Percentiles rank a stretch among this genome's conserved stretches.
Evolutionary conservation across 805 yeast genomes (phyloP).

Genomic region (Teunomyces stri): DNA sequence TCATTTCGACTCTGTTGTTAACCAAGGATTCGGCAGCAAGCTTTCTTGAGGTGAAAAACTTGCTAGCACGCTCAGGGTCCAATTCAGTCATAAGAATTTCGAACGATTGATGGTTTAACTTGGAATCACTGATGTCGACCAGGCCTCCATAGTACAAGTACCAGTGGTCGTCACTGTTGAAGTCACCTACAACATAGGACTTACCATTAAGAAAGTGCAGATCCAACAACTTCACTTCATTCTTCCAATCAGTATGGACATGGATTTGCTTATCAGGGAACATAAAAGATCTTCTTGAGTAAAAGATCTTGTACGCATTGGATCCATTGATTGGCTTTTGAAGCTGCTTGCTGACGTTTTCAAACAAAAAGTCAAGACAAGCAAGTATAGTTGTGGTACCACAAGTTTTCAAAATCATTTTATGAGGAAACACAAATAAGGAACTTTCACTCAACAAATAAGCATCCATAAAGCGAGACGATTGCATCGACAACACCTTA

Average conservation of each 20-base stretch:
- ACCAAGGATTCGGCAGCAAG: conserved; percentile 40
- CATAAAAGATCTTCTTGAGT: conserved; percentile 90
- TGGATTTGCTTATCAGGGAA: conserved; percentile 82
- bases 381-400: conserved; percentile 91
- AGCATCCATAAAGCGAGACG: conserved; percentile 68
- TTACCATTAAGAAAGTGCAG: conserved; percentile 59
- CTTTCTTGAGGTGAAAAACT: conserved; percentile 56
- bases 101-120: conserved; percentile 62
- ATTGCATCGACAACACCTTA: conserved; percentile 78
- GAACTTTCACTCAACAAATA: conserved; percentile 87
- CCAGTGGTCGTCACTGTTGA: conserved; percentile 84
- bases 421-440: conserved; percentile 83
- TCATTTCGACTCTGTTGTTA: conserved; percentile 46
- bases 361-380: conserved; percentile 67
- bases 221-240: conserved; percentile 72
- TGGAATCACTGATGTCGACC: conserved; percentile 3
- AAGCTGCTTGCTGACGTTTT: conserved; percentile 25
- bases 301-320: conserved; percentile 67
- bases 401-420: conserved; percentile 85
- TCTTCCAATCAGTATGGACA: conserved; percentile 82
- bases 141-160: conserved; percentile 69
- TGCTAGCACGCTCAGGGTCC: conserved; percentile 51
- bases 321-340: conserved; percentile 19
- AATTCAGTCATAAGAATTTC: conserved; percentile 91
- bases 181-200: conserved; percentile 72